Evolutionary conservation across 208 protist species (phyloP).

Genomic region (Naegleria fowleri): DNA sequence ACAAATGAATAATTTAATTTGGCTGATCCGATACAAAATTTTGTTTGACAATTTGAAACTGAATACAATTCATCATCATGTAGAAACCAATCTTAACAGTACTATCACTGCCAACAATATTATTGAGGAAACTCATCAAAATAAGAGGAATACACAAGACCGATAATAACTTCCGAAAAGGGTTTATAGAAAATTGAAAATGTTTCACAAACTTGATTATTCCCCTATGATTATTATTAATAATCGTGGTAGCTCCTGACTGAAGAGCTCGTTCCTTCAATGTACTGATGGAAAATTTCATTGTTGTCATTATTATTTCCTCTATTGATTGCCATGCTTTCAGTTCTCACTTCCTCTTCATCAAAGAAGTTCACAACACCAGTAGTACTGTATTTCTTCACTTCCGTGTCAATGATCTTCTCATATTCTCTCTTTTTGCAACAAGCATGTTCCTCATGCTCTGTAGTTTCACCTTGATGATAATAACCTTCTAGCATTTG

Average conservation of each 20-base stretch:
- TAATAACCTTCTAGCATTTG: background rate
- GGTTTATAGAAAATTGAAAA: too few species aligned
- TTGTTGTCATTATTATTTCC: background rate
- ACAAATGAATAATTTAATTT: background rate
- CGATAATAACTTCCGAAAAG: too few species aligned
- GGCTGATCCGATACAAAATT: constrained; percentile 16
- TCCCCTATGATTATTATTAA: background rate
- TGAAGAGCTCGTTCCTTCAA: background rate
- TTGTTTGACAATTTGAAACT: constrained; percentile 21
- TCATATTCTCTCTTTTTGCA: background rate
- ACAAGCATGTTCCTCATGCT: background rate
- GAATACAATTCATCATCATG: background rate
- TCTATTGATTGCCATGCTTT: background rate
- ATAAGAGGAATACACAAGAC: background rate
- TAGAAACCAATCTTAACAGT: background rate
- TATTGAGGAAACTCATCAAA: background rate
- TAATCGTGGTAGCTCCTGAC: background rate
- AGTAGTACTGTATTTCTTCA: background rate
- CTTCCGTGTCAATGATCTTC: background rate
- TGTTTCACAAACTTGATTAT: too few species aligned
- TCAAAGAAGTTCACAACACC: too few species aligned
- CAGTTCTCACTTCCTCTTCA: too few species aligned
- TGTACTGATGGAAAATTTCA: background rate
- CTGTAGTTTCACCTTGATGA: background rate
- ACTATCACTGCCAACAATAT: background rate